Evolutionary conservation across 192 early-diverging fungal species (phyloP).

Genomic region (Coemansia sp.): DNA sequence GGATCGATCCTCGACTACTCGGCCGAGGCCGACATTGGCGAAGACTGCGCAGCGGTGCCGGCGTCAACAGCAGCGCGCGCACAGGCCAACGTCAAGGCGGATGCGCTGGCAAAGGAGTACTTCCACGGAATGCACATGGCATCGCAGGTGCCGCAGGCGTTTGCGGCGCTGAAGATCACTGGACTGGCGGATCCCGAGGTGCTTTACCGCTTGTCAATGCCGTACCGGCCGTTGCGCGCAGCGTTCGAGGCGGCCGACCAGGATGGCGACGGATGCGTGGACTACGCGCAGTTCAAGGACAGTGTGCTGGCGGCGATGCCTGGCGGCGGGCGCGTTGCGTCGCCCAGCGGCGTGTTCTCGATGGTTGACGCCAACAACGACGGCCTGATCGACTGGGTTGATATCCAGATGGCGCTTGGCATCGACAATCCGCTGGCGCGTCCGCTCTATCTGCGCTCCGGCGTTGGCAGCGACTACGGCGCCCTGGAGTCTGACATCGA

Average conservation of each 20-base stretch:
- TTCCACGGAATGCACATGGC: conserved; percentile 75
- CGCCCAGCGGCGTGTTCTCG: conserved; percentile 47
- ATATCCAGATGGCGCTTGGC: conserved; percentile 66
- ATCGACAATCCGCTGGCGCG: conserved; percentile 60
- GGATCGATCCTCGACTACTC: conserved; percentile 87
- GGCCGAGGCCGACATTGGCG: conserved; percentile 79
- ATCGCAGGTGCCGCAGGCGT: conserved; percentile 62
- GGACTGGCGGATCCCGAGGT: conserved; percentile 75
- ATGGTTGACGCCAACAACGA: conserved; percentile 55
- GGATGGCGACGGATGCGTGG: conserved; percentile 57
- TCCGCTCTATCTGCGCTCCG: conserved; percentile 41
- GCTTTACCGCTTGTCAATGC: conserved; percentile 69
- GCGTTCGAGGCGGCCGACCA: conserved; percentile 55
- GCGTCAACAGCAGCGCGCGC: conserved; percentile 47
- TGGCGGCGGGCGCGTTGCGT: conserved; percentile 29
- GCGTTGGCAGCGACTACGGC: conserved; percentile 29
- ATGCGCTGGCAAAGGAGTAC: conserved; percentile 66
- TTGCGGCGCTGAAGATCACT: conserved; percentile 88
- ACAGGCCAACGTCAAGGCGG: conserved; percentile 64
- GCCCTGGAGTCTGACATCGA: conserved; percentile 63
- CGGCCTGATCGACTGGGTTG: conserved; percentile 65
- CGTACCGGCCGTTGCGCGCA: conserved; percentile 31
- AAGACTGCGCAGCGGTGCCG: conserved; percentile 52
- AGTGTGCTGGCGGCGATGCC: conserved; percentile 41
- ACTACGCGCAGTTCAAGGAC: conserved; percentile 51